phyloP scores from a whole-genome alignment of 2,329 filamentous ascomycete genomes.

The Aspergillus fischeri region DNA sequence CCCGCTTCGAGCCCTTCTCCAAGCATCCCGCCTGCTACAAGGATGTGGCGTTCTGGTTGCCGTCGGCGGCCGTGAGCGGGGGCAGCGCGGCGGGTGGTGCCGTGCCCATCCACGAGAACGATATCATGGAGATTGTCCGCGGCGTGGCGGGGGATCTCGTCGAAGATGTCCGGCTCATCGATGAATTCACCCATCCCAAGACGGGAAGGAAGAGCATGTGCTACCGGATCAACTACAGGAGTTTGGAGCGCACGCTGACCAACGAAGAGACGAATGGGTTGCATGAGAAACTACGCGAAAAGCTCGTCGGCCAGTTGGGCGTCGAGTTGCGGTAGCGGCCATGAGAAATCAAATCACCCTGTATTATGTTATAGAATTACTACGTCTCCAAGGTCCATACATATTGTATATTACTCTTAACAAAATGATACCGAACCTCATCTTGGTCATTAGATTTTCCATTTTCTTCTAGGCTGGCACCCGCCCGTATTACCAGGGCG shows the following conservation, averaged over 20 bases:
- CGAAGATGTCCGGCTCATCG: conserved; percentile 80
- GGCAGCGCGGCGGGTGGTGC: conserved; percentile 37
- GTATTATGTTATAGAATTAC: background rate
- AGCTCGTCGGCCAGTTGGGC: conserved; percentile 66
- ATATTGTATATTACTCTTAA: conserved; percentile 3
- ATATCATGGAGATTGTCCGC: conserved; percentile 93
- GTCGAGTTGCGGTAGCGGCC: conserved; percentile 66
- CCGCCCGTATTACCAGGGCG: conserved; percentile 1
- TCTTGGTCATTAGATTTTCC: background rate
- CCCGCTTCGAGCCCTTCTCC: conserved; percentile 79
- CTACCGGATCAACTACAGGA: conserved; percentile 91
- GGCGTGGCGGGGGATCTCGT: conserved; percentile 76
- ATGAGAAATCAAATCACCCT: background rate
- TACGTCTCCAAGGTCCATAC: background rate
- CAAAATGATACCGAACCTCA: background rate
- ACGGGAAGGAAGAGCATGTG: conserved; percentile 79
- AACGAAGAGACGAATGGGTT: conserved; percentile 74
- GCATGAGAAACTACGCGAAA: conserved; percentile 63
- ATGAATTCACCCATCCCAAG: conserved; percentile 85
- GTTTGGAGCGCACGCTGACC: conserved; percentile 83
- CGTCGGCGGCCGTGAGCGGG: conserved; percentile 36
- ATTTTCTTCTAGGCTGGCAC: conserved; percentile 12
- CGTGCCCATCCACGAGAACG: conserved; percentile 78
- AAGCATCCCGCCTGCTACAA: conserved; percentile 86
- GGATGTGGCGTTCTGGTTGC: conserved; percentile 92